Conservation (phyloP, 2,329 filamentous ascomycete species). For the Fusarium nodosum region DNA sequence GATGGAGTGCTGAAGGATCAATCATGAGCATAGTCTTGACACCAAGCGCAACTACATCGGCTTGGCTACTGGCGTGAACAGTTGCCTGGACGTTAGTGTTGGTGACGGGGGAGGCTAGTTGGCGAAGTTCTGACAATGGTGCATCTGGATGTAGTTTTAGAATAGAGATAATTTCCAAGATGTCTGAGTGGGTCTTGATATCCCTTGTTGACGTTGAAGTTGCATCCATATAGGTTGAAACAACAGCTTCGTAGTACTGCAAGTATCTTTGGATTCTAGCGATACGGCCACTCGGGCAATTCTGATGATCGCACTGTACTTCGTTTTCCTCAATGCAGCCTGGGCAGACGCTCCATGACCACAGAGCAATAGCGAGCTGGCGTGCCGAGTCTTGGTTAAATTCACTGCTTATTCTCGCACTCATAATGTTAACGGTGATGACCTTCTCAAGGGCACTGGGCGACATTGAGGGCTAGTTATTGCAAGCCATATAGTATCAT, state of each 20-base stretch:
- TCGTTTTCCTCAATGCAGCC: background rate
- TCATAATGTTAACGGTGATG: background rate
- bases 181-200: background rate
- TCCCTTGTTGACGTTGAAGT: rapidly evolving
- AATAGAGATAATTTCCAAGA: background rate
- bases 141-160: background rate
- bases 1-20: background rate
- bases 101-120: rapidly evolving
- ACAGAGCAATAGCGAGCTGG: background rate
- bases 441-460: too few species aligned
- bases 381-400: background rate
- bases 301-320: background rate
- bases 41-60: background rate
- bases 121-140: background rate
- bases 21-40: background rate
- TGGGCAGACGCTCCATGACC: background rate
- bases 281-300: background rate
- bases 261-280: background rate
- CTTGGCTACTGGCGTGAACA: rapidly evolving
- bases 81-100: rapidly evolving
- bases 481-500: too few species aligned
- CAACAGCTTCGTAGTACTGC: background rate
- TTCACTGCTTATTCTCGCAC: background rate
- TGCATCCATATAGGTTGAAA: background rate
- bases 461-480: background rate